These are phyloP conservation scores for Phialemonium atrogriseum DNA, from an alignment of 2,329 filamentous ascomycete species.

Conservation along the genomic window DNA sequence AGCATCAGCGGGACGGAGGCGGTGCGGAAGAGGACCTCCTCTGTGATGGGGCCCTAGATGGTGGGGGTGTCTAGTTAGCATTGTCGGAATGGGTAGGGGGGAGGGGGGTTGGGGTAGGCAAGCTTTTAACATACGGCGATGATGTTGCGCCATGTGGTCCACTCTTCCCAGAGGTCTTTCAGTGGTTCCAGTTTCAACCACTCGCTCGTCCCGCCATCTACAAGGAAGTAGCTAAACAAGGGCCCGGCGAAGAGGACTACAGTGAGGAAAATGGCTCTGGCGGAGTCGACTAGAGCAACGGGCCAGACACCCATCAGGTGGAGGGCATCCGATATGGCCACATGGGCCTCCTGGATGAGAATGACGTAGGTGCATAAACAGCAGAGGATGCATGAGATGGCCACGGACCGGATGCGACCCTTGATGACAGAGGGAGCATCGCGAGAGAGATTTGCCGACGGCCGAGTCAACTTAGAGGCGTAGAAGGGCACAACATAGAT, in stretches of 20 bases:
- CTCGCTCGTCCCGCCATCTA: slow-evolving; percentile 60
- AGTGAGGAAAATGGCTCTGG: slow-evolving; percentile 60
- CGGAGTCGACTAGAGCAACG: slow-evolving; percentile 54
- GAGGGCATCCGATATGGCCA: slow-evolving; percentile 45
- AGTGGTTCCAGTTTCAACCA: slow-evolving; percentile 52
- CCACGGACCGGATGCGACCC: slow-evolving; percentile 74
- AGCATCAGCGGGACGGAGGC: slow-evolving; percentile 77
- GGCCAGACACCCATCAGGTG: slow-evolving; percentile 79
- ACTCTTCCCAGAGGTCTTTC: slow-evolving; percentile 56
- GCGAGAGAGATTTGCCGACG: slow-evolving; percentile 68
- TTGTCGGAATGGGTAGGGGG: background rate
- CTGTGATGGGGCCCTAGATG: slow-evolving; percentile 70
- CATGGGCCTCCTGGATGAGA: slow-evolving; percentile 45
- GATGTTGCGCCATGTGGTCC: slow-evolving; percentile 79
- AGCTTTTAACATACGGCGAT: slow-evolving; percentile 63
- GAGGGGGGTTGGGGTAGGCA: slow-evolving; percentile 2
- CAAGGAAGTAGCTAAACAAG: slow-evolving; percentile 68
- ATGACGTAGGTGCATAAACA: slow-evolving; percentile 59
- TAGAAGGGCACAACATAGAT: slow-evolving; percentile 91
- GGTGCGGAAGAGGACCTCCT: slow-evolving; percentile 90
- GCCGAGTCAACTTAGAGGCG: slow-evolving; percentile 68
- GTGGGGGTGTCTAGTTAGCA: slow-evolving; percentile 7
- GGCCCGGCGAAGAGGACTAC: slow-evolving; percentile 75
- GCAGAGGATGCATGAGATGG: slow-evolving; percentile 63
- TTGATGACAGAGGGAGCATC: slow-evolving; percentile 87